Base-by-base conservation (phyloP, 2,329 filamentous ascomycete species). In the Arthrobotrys megalospora region DNA sequence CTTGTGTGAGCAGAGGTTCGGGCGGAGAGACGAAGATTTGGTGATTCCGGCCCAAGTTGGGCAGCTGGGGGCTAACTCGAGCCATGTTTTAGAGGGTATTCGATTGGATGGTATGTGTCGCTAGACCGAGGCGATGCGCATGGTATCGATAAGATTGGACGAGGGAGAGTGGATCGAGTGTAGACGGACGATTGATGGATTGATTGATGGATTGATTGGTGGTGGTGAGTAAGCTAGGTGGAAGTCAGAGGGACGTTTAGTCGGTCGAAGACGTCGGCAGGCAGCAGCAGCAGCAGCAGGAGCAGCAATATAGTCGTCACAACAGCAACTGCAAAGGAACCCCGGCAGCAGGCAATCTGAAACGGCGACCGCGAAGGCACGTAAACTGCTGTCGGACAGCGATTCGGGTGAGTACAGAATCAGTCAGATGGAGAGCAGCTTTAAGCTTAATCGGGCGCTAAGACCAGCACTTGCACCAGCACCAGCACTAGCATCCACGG, bases 11-110 rank as follows among this genome's bases (percentile, higher is more conserved):
- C 80, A 94, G 87, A 79, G 93, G 90, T 85, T 99, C 96, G 84
- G 91, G 91, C 82, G 93, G 90, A 86, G 96, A 92, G 88, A 96
- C 98, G 82, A 97, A 92, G 83, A 90, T 91, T 84, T 97, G 89
- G 84, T 92, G 88, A 28, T 77, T 73, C 55, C 69, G 76, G 58
- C 76, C 79, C 66, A 82, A 75, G 16, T 81, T 79, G 53, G 81
- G 81, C 47, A 80, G 69, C 52, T 80, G 80, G 48, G 81, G 73
- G 45, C 80, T 81, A 53, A 82, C 80, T 50, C 80, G 81, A 45
- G 81, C 80, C 81, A 82, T 82, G 10, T 12, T 63, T 19, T 50
- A 41, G 10, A 52, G 50, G 4, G n/a, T 41, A 8, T 41, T 41
- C 34, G 24, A 47, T n/a, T 41, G 48, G 55, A 36, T 34, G 43